Base-by-base conservation (phyloP, 2,329 filamentous ascomycete species). In the Colletotrichum sp. region DNA sequence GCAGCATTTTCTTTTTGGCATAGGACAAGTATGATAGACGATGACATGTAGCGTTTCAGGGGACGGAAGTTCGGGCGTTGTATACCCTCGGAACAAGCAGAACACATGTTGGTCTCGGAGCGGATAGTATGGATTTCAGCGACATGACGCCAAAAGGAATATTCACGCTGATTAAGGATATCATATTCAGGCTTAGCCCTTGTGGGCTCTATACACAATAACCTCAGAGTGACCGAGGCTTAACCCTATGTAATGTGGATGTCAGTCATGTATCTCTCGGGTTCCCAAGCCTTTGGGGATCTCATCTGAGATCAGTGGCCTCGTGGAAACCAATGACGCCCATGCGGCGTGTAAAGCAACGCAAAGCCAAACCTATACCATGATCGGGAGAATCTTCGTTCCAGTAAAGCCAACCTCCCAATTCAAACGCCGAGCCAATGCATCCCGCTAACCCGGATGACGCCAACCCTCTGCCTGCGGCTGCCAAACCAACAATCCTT, bases 401-500 rank as follows among this genome's bases (percentile, higher is more conserved):
- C 70, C 36, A 18, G 47, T 36, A n/a, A 62, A 62, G 29, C 43
- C 43, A 51, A 21, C 69, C 47, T 43, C 57, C 63, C 34, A 27
- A 24, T 69, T 51, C 47, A 64, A 76, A 76, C 76, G 76, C 76
- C 76, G 61, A 63, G 47, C 51, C 34, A 63, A 75, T 75, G 73
- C 70, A 63, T 70, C 58, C 66, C 70, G 57, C 66, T 34, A 27
- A 54, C 51, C 73, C 66, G 33, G 66, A 47, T 57, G 63, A 73
- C 67, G 67, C 73, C 73, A n/a, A 51, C 59, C 51, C 72, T 11
- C 21, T 34, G 33, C 33, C 47, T 16, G 15, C 54, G 18, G n/a
- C 33, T 70, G 29, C 47, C 55, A 92, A 92, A 78, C 91, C 90
- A 79, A 18, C 29, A 33, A n/a, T 62, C n/a, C n/a, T 34, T 29